Base-by-base conservation (phyloP, 306 rosid species). In the Cucurbita pepo region DNA sequence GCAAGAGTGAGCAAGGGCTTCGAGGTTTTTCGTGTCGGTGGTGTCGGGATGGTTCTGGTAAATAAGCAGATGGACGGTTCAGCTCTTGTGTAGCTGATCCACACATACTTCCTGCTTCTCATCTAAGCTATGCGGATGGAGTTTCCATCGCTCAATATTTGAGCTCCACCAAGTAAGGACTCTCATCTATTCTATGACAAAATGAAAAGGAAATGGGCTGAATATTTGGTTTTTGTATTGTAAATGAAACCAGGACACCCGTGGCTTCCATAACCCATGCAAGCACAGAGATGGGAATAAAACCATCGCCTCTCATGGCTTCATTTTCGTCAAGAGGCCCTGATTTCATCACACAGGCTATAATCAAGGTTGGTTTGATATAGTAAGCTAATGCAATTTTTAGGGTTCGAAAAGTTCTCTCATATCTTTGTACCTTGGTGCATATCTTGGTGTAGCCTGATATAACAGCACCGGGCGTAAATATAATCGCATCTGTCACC, bases 251-350 rank as follows among this genome's bases (percentile, higher is more conserved):
- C 77, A 89, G 94, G 76, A 75, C 3, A 51, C 92, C 97, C 0
- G 1, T 50, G 73, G 91, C 94, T 67, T 72, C 22, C 79, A 74
- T 89, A 25, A 79, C 86, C 64, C 67, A 5, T 1, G 83, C 63
- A 45, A 76, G 38, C 58, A 88, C 96, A 16, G 48, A 65, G 56
- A 4, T 83, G 5, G 86, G 78, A 30, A 6, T 5, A 34, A 78
- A 81, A 44, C 85, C 88, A 43, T 73, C 91, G 40, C 97, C 96
- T 16, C 0, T 45, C 19, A n/a, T 91, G 73, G 91, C 91, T 72
- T 2, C 83, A 21, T 89, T 89, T 83, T 91, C 97, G 36, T 82
- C 94, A 22, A 85, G 96, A 52, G 97, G 97, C 1, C 97, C 97
- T 37, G 85, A 65, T 72, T 1, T 0, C 6, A 4, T 89, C 40